Evolutionary conservation across 441 rosid genomes (phyloP), one percentile per base, ranked within the genome.

Genomic region (Rhodomyrtus psidioides): DNA sequence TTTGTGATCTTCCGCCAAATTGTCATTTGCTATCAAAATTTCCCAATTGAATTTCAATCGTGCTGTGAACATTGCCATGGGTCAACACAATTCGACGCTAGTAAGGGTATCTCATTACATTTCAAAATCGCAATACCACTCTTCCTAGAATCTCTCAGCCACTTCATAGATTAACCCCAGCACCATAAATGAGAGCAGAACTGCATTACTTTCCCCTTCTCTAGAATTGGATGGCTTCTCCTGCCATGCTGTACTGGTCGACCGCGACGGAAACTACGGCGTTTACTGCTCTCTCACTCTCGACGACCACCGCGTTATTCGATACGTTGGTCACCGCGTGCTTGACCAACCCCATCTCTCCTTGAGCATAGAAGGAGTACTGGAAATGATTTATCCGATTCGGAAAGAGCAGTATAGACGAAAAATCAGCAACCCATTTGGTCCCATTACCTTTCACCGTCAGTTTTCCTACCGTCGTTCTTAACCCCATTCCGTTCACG

Each of bases 401-500:
- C 6, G 97, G 96, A 84, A 95, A 94, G 30, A 95, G 84, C 55
- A 95, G 54, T 7, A 91, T 42, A n/a, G 86, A 26, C 2, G 93
- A 90, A 82, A 95, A 95, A 89, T 95, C 96, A 30, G 92, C 95
- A 6, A 89, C 87, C 96, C 97, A 94, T 83, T 85, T 91, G 2
- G 94, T 93, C 84, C 94, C 94, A 9, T 94, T 92, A 2, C 92
- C 92, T 0, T 87, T 87, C 85, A 92, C 93, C 12, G 88, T 85
- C 34, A 88, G 6, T 58, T 83, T 92, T 12, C 96, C 96, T 0
- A 87, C 89, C 42, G 94, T 70, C 51, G 79, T 21, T 70, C 79
- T 70, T 70, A 39, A 6, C 9, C 49, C 21, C 79, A 70, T 70
- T 10, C 79, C 79, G n/a, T 34, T 70, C 16, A 3, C 79, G 6